Conservation (phyloP, 768 basidiomycete species). For the Candolleomyces aberdarensis region DNA sequence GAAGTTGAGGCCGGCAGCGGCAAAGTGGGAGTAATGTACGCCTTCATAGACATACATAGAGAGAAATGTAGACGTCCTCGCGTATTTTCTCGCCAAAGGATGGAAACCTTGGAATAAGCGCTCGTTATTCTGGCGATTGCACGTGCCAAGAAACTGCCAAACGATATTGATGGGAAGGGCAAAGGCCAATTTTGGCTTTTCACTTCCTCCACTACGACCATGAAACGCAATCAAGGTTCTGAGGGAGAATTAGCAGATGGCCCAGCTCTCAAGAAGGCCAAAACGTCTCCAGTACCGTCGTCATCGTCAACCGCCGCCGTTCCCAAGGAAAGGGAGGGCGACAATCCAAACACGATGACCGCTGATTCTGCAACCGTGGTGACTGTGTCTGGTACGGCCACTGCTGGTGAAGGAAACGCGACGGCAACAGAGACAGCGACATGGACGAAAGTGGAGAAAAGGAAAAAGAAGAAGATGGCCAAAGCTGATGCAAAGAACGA, state of each 20-base stretch:
- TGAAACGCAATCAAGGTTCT: background rate
- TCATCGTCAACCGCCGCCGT: background rate
- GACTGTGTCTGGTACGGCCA: slow-evolving; percentile 4
- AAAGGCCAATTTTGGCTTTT: background rate
- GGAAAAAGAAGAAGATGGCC: slow-evolving; percentile 66
- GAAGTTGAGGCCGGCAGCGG: background rate
- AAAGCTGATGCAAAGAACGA: slow-evolving; percentile 56
- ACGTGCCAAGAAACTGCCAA: no score
- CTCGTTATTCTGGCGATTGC: no score
- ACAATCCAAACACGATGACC: background rate
- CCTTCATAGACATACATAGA: no score
- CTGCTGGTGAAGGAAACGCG: slow-evolving; percentile 18
- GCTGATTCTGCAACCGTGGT: background rate
- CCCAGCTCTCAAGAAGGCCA: slow-evolving; percentile 36
- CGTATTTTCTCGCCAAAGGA: no score
- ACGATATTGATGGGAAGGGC: background rate
- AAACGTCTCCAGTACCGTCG: slow-evolving; percentile 17
- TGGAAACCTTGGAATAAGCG: no score
- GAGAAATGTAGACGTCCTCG: no score
- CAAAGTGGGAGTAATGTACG: no score
- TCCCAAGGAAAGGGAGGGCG: background rate
- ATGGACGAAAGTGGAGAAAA: slow-evolving; percentile 72
- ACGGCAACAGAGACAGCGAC: slow-evolving; percentile 13
- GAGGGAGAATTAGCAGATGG: background rate
- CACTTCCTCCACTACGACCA: background rate